A percentile compares a stretch with the other conserved stretches of the same genome.
Conservation (phyloP, 1,284 basidiomycete species). For the Cutaneotrichosporon cavernicola region DNA sequence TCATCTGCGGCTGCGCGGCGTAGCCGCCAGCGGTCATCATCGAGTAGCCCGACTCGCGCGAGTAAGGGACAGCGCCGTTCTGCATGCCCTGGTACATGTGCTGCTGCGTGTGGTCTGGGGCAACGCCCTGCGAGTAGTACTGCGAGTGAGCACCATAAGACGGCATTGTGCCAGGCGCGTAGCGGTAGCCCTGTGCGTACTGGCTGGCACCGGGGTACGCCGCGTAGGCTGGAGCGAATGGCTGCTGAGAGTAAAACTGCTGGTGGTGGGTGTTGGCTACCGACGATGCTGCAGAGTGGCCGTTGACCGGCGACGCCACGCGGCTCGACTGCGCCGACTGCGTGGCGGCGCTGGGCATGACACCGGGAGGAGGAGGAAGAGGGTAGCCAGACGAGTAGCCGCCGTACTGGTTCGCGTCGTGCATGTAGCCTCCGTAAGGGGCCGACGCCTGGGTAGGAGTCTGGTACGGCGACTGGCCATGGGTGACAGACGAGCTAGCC, state of each 20-base stretch:
- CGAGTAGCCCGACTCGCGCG: conserved; percentile 43
- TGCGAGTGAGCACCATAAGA: conserved; percentile 40
- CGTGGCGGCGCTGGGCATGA: conserved; percentile 32
- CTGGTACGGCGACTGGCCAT: conserved; percentile 46
- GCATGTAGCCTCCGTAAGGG: conserved; percentile 48
- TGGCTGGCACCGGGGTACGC: conserved; percentile 33
- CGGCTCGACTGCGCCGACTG: conserved; percentile 44
- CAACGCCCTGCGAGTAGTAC: conserved; percentile 40
- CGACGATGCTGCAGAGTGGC: conserved; percentile 42
- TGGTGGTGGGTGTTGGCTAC: conserved; percentile 35
- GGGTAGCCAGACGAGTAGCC: conserved; percentile 37
- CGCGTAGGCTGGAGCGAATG: conserved; percentile 38
- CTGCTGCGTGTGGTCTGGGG: conserved; percentile 39
- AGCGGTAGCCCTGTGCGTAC: conserved; percentile 33
- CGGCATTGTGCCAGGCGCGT: conserved; percentile 34
- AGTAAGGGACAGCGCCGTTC: conserved; percentile 32
- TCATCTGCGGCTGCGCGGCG: conserved; percentile 35
- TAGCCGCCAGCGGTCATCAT: conserved; percentile 38
- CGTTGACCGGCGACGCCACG: conserved; percentile 48
- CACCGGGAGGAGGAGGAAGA: conserved; percentile 35
- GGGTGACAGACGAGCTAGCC: conserved; percentile 32
- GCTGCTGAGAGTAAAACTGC: conserved; percentile 42
- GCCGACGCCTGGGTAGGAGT: conserved; percentile 41
- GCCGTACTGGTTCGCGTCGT: conserved; percentile 39
- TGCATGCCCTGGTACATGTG: conserved; percentile 46